phyloP scores from a whole-genome alignment of 192 early-diverging fungal genomes.

The Rhizophagus clarus region DNA sequence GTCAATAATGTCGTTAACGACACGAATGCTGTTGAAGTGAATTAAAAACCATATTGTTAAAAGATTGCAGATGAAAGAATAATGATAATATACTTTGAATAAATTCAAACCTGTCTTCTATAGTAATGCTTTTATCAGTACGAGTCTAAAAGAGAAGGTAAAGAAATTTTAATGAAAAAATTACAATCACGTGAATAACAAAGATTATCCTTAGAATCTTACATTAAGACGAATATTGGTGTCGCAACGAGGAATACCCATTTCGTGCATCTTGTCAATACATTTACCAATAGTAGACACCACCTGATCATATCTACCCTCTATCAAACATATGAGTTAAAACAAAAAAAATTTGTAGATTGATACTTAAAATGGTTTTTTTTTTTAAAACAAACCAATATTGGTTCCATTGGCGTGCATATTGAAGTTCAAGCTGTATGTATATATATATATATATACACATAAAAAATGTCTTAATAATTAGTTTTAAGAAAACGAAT shows the following conservation, averaged over 20 bases:
- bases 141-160: not conserved
- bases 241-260: not conserved
- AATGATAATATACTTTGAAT: too few species aligned
- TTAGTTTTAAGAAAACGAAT: not conserved
- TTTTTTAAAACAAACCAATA: not conserved
- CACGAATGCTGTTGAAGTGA: not conserved
- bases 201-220: not conserved
- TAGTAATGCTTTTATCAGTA: not conserved
- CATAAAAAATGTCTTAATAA: not conserved
- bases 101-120: not conserved
- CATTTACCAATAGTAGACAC: not conserved
- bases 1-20: not conserved
- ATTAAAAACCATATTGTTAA: not conserved
- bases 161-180: not conserved
- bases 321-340: not conserved
- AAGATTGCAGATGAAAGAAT: too few species aligned
- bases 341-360: too few species aligned
- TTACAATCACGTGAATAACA: not conserved
- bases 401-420: slow-evolving; percentile 5
- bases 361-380: not conserved
- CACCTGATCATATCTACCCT: not conserved
- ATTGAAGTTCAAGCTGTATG: not conserved
- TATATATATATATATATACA: too few species aligned
- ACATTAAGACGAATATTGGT: not conserved
- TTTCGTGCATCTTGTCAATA: slow-evolving; percentile 7